phyloP scores from a whole-genome alignment of 495 filamentous ascomycete species.

The Aspergillus mulundensis region DNA sequence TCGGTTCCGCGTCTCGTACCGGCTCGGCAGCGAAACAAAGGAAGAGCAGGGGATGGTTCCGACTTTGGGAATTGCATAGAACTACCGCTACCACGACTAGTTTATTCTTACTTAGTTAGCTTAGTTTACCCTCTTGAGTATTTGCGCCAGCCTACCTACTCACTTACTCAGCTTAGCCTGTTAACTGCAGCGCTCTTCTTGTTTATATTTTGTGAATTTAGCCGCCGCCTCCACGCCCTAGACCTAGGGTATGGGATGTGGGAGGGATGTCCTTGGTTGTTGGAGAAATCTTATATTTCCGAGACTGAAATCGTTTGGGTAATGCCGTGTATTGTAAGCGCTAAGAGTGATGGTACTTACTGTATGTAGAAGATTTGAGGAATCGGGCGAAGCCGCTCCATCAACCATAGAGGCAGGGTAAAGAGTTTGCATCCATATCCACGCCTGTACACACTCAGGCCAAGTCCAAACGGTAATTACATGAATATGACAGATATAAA shows the following conservation, averaged over 20 bases:
- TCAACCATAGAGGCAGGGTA: too few relatives aligned
- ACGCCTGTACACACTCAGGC: too few relatives aligned
- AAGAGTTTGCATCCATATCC: too few relatives aligned
- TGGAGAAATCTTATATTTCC: neutral
- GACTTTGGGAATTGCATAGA: conserved; percentile 68
- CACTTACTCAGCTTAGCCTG: neutral
- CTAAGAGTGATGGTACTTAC: too few relatives aligned
- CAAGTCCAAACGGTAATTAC: too few relatives aligned
- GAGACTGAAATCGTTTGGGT: too few relatives aligned
- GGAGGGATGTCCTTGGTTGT: neutral
- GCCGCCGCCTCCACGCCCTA: neutral
- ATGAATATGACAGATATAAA: too few relatives aligned
- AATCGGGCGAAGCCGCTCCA: too few relatives aligned
- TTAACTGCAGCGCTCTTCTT: neutral
- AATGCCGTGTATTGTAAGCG: too few relatives aligned
- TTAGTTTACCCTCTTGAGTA: neutral
- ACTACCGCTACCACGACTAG: neutral
- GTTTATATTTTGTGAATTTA: conserved; percentile 2
- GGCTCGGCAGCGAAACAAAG: conserved; percentile 57
- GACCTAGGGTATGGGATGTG: neutral
- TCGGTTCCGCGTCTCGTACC: conserved; percentile 82
- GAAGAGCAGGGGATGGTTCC: conserved; percentile 88
- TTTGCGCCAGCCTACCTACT: neutral
- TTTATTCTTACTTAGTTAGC: neutral
- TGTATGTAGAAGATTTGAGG: too few relatives aligned